Base-by-base conservation (phyloP, 805 yeast genomes). In the Kodamaea fukazawae region DNA sequence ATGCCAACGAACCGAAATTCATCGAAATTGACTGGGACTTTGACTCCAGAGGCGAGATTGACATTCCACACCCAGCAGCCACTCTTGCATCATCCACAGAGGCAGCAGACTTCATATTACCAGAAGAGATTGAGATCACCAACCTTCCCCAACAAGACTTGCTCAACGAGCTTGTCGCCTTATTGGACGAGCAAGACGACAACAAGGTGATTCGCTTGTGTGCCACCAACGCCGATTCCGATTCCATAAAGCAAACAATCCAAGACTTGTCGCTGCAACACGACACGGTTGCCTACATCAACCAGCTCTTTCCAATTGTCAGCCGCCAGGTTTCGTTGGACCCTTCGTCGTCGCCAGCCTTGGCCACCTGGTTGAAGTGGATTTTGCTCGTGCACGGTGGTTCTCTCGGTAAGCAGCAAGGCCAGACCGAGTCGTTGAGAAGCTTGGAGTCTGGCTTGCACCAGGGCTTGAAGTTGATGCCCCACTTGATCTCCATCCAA, bases 291-390 rank as follows among this genome's bases (percentile, higher is more conserved):
- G 27, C 39, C 5, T 41, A 44, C 18, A 51, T 54, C 36, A 49
- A 34, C 31, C 40, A 42, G 18, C 50, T 70, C 29, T 66, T 67
- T 40, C 50, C 42, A 9, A 43, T 58, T 9, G 47, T 70, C 28
- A 49, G 62, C 34, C 31, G 45, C 3, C 57, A 52, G 22, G 63
- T 68, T 4, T 51, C 65, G 2, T 34, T 34, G 3, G 60, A 57
- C 35, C 61, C 68, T 13, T 48, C 66, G 5, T 50, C 49, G 32
- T 54, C 50, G 25, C 42, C 54, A 12, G 41, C 60, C 10, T 50
- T 64, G 34, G 63, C 71, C 33, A 52, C 77, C 4, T 91, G 97
- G 96, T 68, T 90, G 38, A 85, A 86, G 58, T 87, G 93, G 88
- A 50, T 86, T 12, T 64, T 90, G 43, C 71, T 89, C 18, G 63